Conservation (phyloP, 2,329 filamentous ascomycete genomes). For the Epichloe sylvatica region DNA sequence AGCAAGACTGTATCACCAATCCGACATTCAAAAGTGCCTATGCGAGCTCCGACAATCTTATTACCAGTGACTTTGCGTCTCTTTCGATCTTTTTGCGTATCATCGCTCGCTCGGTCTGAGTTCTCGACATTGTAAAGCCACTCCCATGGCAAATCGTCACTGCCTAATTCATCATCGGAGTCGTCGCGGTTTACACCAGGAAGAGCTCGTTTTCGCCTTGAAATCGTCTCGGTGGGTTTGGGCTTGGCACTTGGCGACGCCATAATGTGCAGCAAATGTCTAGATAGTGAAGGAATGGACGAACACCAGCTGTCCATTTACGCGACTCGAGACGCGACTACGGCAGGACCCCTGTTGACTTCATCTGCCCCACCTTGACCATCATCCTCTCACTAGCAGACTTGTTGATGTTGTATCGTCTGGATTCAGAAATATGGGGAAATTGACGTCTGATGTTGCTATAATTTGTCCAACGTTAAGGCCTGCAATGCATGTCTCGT, state of each 20-base stretch:
- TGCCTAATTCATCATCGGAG: slow-evolving; percentile 74
- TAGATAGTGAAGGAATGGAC: slow-evolving; percentile 1
- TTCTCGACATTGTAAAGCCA: slow-evolving; percentile 51
- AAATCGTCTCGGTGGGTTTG: slow-evolving; percentile 9
- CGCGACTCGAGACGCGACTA: slow-evolving; percentile 20
- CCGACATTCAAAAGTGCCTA: slow-evolving; percentile 66
- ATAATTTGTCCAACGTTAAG: no score
- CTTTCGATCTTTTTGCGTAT: slow-evolving; percentile 19
- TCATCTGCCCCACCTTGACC: background rate
- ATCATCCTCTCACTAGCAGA: background rate
- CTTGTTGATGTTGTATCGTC: no score
- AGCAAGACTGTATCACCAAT: slow-evolving; percentile 76
- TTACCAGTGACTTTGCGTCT: slow-evolving; percentile 21
- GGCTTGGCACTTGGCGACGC: slow-evolving; percentile 10
- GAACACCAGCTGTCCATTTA: slow-evolving; percentile 8
- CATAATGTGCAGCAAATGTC: slow-evolving; percentile 10
- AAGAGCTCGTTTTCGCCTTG: slow-evolving; percentile 9
- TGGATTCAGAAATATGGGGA: no score
- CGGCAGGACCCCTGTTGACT: background rate
- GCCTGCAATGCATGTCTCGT: no score
- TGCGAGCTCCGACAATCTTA: slow-evolving; percentile 65
- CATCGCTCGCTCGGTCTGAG: slow-evolving; percentile 12
- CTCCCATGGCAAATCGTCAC: slow-evolving; percentile 61
- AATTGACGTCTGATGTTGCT: no score
- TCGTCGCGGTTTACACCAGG: slow-evolving; percentile 58